Evolutionary conservation across 176 grass and related monocot genomes (phyloP), one percentile per base, ranked within the genome.

Genomic region (Aegilops longissima): DNA sequence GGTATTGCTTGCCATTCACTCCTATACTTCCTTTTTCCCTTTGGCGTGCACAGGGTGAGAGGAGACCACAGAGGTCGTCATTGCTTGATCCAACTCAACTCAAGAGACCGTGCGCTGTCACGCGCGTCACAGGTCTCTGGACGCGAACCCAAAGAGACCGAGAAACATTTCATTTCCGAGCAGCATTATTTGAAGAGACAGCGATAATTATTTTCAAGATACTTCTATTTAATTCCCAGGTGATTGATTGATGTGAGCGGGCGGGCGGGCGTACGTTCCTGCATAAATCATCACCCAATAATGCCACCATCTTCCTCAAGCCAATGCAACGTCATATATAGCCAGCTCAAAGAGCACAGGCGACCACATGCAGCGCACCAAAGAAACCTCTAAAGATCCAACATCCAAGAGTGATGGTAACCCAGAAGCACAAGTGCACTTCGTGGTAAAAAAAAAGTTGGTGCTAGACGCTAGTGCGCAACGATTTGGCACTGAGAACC

Each of bases 221-320:
- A 72, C n/a, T 72, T 62, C 14, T 58, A 61, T 45, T 80, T 58
- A 61, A 33, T 80, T 25, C 13, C 29, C 11, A 23, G 44, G 40
- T 27, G 20, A 38, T 39, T 33, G 21, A 82, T 74, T 66, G 78
- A 81, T 6, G 17, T 52, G 39, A 23, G 2, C 9, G 39, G 39
- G 39, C 39, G 5, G 6, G 13, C 39, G 5, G 6, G 13, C 39
- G 68, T 71, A 45, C 6, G 76, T 23, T 40, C 17, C 8, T 12
- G 6, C 65, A 34, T 14, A 72, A 62, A 62, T 62, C 66, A 76
- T 66, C 33, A 21, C 3, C 6, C 70, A 77, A 88, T 88, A 77
- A 83, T 77, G 39, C 13, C 6, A 12, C 13, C 6, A 12, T 21
- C 34, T 9, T 30, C 54, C 73, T 49, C 21, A 23, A 23, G 18